These are phyloP conservation scores for Macrolepiota albuminosa DNA, from an alignment of 768 basidiomycete genomes.

Conservation along the genomic window DNA sequence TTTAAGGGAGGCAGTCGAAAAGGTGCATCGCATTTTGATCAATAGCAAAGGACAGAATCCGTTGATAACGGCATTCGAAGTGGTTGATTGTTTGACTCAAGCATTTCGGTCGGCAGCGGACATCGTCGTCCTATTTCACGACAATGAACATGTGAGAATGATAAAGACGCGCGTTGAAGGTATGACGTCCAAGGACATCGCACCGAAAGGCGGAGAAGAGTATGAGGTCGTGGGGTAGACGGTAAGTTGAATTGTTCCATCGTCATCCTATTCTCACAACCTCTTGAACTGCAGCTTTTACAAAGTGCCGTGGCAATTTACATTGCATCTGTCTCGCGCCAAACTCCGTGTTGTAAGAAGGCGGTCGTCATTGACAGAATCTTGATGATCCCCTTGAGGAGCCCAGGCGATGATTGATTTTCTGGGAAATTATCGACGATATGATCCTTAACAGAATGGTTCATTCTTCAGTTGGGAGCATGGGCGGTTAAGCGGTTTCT, in stretches of 20 bases:
- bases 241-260: slow-evolving; percentile 2
- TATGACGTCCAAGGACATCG: slow-evolving; percentile 22
- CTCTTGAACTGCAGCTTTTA: background rate
- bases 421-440: background rate
- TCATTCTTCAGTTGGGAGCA: no score
- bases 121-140: slow-evolving; percentile 17
- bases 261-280: background rate
- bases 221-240: slow-evolving; percentile 27
- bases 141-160: slow-evolving; percentile 2
- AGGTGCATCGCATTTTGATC: slow-evolving; percentile 24
- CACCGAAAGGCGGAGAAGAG: slow-evolving; percentile 18
- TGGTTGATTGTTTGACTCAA: slow-evolving; percentile 15
- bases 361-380: background rate
- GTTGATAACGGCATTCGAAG: slow-evolving; percentile 18
- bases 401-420: background rate
- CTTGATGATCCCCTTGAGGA: background rate
- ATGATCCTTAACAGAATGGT: background rate
- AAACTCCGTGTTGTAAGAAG: background rate
- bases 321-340: background rate
- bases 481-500: background rate
- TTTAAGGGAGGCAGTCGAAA: slow-evolving; percentile 21
- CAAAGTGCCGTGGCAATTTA: background rate
- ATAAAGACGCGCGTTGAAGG: slow-evolving; percentile 7
- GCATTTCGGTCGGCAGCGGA: slow-evolving; percentile 19
- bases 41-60: slow-evolving; percentile 16